Evolutionary conservation across 2,329 filamentous ascomycete species (phyloP), one percentile per base, ranked within the genome.

Genomic region (Cercospora sojina): DNA sequence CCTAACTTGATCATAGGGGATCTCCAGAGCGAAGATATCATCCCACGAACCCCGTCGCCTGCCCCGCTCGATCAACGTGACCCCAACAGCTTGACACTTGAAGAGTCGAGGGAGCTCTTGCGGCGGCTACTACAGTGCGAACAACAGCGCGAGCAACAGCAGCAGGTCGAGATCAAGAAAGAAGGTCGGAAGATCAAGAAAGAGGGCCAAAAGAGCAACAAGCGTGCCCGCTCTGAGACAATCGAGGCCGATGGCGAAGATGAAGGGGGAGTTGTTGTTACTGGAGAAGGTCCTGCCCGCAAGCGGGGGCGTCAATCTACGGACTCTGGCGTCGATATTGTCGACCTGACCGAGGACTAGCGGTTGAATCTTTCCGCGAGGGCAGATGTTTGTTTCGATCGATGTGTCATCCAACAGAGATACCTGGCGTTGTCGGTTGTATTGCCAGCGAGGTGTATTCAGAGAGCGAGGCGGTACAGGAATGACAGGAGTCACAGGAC

Each of bases 11-110:
- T 64, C 31, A 63, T 31, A 76, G 73, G 59, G 20, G 74, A 75
- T 25, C 72, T 76, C 1, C 70, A 74, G 41, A 69, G 73, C 53
- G 74, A 75, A 62, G 69, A 70, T 41, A 67, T 75, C 59, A 70
- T 76, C 32, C 64, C 67, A 5, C 69, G 74, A 4, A 69, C 59
- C n/a, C 74, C 71, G 2, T 71, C 71, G 1, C 73, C 74, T 1
- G 41, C 68, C 2, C 69, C 74, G 3, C 70, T 75, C 7, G 73
- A 73, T 23, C 70, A 74, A 0, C 71, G 73, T 1, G 73, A 75
- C 31, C 72, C 71, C 5, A 68, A 71, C 16, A 66, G 49, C 2
- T 70, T 76, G 2, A 69, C 67, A 3, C 63, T 51, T 4, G 73
- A 71, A n/a, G 73, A 75, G 49, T 56, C 70, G 12, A 67, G 71